phyloP scores from a whole-genome alignment of 192 early-diverging fungal species.

The Gamsiella multidivaricata region DNA sequence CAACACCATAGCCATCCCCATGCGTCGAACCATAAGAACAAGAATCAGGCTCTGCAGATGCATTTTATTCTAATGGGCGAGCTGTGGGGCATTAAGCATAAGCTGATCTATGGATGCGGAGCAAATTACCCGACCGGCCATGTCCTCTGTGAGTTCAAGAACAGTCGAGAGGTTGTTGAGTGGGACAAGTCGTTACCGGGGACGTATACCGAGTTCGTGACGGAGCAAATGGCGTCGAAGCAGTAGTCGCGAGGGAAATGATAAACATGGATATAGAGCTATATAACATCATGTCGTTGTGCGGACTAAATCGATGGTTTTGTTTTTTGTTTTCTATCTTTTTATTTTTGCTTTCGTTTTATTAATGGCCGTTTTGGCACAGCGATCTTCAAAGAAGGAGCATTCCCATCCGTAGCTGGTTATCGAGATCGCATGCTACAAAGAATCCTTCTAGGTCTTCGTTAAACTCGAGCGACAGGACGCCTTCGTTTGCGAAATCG shows the following conservation, averaged over 20 bases:
- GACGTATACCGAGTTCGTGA: conserved; percentile 20
- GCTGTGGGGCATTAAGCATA: conserved; percentile 20
- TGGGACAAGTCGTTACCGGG: conserved; percentile 30
- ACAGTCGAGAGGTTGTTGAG: neutral
- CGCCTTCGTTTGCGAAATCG: conserved; percentile 12
- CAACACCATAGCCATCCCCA: conserved; percentile 7
- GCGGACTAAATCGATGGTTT: no score
- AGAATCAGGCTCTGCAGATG: conserved; percentile 13
- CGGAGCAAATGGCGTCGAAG: conserved; percentile 20
- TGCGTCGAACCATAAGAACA: neutral
- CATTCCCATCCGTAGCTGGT: conserved; percentile 30
- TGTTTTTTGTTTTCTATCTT: neutral
- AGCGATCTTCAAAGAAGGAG: conserved; percentile 8
- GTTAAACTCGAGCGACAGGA: conserved; percentile 41
- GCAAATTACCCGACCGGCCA: conserved; percentile 15
- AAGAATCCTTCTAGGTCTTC: conserved; percentile 40
- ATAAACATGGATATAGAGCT: neutral
- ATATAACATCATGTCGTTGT: neutral
- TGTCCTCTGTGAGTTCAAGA: conserved; percentile 20
- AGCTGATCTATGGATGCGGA: conserved; percentile 41
- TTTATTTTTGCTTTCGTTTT: neutral
- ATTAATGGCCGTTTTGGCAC: no score
- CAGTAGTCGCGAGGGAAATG: conserved; percentile 1
- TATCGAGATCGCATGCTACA: conserved; percentile 34
- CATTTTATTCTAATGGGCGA: conserved; percentile 53